Conservation (phyloP, 352 stramenopile species). For the Pythium aphanidermatum region DNA sequence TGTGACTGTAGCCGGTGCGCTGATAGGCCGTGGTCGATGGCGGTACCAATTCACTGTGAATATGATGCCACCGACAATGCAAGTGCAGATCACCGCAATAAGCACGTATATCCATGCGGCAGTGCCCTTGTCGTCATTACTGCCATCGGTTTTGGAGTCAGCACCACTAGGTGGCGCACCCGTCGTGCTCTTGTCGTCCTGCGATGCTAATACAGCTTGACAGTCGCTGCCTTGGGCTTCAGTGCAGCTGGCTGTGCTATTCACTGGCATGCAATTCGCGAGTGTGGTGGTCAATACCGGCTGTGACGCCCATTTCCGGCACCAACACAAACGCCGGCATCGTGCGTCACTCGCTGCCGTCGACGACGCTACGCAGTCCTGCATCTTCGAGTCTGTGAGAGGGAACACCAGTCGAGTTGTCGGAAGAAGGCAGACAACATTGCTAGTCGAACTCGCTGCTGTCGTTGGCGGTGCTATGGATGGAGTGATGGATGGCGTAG, state of each 20-base stretch:
- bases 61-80: constrained; percentile 24
- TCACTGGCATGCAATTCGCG: constrained; percentile 9
- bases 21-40: constrained; percentile 27
- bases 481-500: too few relatives aligned
- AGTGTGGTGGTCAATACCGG: constrained; percentile 6
- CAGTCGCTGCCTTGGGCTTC: constrained; percentile 7
- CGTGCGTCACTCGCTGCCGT: neutral
- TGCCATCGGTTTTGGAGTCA: constrained; percentile 2
- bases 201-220: neutral
- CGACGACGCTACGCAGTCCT: neutral
- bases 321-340: constrained; percentile 15
- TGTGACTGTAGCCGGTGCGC: constrained; percentile 19
- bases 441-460: too few relatives aligned
- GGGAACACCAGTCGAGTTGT: constrained; percentile 19
- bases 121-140: constrained; percentile 1
- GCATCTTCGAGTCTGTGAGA: constrained; percentile 13
- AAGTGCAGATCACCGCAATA: constrained; percentile 25
- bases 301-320: constrained; percentile 10
- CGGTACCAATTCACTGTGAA: constrained; percentile 51
- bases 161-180: constrained; percentile 1
- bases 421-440: constrained; percentile 5
- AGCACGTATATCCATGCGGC: constrained; percentile 30
- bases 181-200: constrained; percentile 1
- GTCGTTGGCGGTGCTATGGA: too few relatives aligned
- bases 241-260: neutral